Evolutionary conservation across 2,329 filamentous ascomycete species (phyloP), one percentile per base, ranked within the genome.

Genomic region (Epicoccum sorghinum): DNA sequence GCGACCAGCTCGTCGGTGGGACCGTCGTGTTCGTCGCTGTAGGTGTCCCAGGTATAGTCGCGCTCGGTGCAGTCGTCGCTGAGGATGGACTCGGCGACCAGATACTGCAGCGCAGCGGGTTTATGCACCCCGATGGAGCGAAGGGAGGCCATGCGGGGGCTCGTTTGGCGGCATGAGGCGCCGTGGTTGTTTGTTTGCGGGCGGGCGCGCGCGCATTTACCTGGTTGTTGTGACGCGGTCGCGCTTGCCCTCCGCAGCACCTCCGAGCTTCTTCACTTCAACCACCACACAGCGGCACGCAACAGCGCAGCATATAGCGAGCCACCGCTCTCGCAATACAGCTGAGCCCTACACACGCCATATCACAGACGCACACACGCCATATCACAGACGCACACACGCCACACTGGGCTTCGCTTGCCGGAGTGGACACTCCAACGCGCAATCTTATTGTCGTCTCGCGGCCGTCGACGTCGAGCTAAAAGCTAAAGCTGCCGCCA

Each of bases 71-170:
- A 84, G 58, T 95, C 83, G 40, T 82, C 75, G 14, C 88, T 84
- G 2, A 98, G 80, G 36, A 96, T 83, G 53, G 86, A 84, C 75
- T 98, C 93, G 64, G 88, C 83, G 64, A 96, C 84, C 60, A 96
- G 87, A 79, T 95, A 91, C 58, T 86, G 86, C 60, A 98, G 82
- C 61, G 89, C 92, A 57, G 89, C 86, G 57, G 96, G 93, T 78
- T 89, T 87, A 80, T 98, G 93, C 70, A 96, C 82, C 75, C 95
- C 95, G 69, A 97, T 84, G 61, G 93, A 97, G 75, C 86, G 90
- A 77, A 97, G 86, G 72, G 89, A 87, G 65, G 93, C 93, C 96
- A 99, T 99, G 55, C 58, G 55, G 59, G 63, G 47, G 55, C 58
- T 59, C 49, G 59, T 52, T 55, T 52, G 47, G 66, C 64, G 66